Percentiles rank a stretch among this genome's conserved stretches.
Conservation (phyloP, 2,329 filamentous ascomycete genomes). For the Beauveria sp. region DNA sequence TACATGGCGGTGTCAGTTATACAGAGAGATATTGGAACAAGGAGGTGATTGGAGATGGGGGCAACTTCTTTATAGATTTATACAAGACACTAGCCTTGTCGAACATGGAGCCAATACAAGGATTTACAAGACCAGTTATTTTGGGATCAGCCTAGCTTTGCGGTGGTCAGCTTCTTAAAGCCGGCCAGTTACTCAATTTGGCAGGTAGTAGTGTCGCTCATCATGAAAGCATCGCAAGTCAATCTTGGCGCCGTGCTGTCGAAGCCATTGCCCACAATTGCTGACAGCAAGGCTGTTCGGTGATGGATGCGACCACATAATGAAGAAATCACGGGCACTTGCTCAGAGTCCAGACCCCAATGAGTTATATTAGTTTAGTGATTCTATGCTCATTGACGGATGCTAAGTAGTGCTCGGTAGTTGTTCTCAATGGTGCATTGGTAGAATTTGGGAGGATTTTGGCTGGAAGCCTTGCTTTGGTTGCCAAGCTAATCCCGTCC, state of each 20-base stretch:
- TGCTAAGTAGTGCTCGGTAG: neutral
- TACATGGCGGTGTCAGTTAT: neutral
- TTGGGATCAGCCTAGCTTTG: neutral
- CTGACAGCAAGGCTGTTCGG: neutral
- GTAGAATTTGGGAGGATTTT: neutral
- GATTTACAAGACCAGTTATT: slow-evolving; percentile 1
- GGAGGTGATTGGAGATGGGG: neutral
- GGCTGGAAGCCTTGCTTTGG: neutral
- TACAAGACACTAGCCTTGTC: neutral
- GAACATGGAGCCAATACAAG: neutral
- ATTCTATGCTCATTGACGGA: neutral
- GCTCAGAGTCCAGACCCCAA: no score
- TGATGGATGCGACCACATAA: neutral
- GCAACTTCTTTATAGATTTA: neutral
- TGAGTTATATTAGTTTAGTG: neutral
- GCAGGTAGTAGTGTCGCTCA: neutral
- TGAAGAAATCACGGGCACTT: no score
- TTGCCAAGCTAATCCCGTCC: neutral
- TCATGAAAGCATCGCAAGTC: neutral
- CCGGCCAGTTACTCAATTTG: slow-evolving; percentile 1
- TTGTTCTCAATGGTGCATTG: neutral
- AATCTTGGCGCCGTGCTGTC: no score
- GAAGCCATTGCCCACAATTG: no score
- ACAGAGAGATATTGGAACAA: neutral
- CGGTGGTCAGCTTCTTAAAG: neutral